A percentile compares a stretch with the other conserved stretches of the same genome.
Evolutionary conservation across 257 asterid genomes (phyloP).

Genomic region (Fraxinus excelsior): DNA sequence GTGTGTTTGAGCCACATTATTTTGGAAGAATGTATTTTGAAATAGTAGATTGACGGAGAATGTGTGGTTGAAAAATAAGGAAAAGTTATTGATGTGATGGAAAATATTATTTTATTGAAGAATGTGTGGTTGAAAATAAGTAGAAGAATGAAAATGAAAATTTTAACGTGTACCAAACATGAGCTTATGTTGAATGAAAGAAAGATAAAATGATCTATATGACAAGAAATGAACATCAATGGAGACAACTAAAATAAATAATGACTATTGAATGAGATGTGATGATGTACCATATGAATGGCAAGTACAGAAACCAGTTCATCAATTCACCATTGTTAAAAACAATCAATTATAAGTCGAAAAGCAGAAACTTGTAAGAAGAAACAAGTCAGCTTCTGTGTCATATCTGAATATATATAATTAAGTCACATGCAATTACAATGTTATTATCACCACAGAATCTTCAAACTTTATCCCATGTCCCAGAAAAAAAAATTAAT

Average conservation of each 20-base stretch:
- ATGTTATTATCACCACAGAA: slow-evolving; percentile 16
- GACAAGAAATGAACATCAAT: not conserved
- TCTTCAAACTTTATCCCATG: slow-evolving; percentile 38
- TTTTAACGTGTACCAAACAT: too few species aligned
- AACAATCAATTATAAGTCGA: not conserved
- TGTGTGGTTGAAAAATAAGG: too few species aligned
- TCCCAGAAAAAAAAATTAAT: slow-evolving; percentile 17
- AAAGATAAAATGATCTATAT: too few species aligned
- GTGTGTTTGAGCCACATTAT: too few species aligned
- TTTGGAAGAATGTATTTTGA: too few species aligned
- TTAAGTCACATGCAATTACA: slow-evolving; percentile 31
- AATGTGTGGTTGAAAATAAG: too few species aligned
- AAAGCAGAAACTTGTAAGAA: slow-evolving; percentile 27
- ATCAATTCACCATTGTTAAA: not conserved
- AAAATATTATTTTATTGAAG: too few species aligned
- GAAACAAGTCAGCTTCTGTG: slow-evolving; percentile 31
- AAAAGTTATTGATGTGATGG: too few species aligned
- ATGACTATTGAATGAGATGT: not conserved
- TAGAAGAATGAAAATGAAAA: too few species aligned
- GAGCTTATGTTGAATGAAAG: too few species aligned
- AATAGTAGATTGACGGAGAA: too few species aligned
- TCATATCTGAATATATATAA: slow-evolving; percentile 16
- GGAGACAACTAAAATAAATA: not conserved
- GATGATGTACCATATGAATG: not conserved
- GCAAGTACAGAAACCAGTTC: not conserved